phyloP scores from a whole-genome alignment of 2,329 filamentous ascomycete genomes.

The Apiospora malaysiana region DNA sequence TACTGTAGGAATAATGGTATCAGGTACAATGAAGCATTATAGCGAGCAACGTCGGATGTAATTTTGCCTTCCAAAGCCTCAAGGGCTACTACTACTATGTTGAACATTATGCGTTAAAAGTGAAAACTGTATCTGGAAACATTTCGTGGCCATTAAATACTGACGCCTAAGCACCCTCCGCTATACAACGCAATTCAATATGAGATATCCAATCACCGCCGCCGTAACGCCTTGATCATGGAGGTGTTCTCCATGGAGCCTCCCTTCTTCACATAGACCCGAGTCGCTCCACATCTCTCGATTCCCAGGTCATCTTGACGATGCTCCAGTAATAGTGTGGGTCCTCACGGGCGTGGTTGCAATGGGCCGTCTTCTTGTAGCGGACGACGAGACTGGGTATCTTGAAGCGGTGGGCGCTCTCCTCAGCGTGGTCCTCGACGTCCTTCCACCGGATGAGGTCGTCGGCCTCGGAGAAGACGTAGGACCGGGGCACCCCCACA shows the following conservation, averaged over 20 bases:
- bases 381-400: constrained; percentile 31
- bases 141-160: not conserved
- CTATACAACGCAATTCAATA: not conserved
- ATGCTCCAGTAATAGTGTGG: constrained; percentile 33
- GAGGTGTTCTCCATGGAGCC: too few relatives aligned
- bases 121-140: not conserved
- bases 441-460: constrained; percentile 33
- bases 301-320: constrained; percentile 33
- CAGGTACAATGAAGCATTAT: not conserved
- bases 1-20: not conserved
- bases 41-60: not conserved
- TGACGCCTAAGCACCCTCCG: not conserved
- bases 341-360: constrained; percentile 31
- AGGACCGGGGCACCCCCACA: constrained; percentile 26
- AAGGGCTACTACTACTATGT: not conserved
- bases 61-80: not conserved
- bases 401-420: constrained; percentile 22
- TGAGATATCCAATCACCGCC: not conserved
- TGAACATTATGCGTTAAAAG: not conserved
- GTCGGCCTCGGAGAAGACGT: constrained; percentile 34
- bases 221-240: not conserved
- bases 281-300: constrained; percentile 22
- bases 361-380: constrained; percentile 32
- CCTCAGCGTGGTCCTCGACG: constrained; percentile 31
- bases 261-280: not conserved